Evolutionary conservation across 805 yeast genomes (phyloP).

Genomic region (Metschnikowia noctiluminum): DNA sequence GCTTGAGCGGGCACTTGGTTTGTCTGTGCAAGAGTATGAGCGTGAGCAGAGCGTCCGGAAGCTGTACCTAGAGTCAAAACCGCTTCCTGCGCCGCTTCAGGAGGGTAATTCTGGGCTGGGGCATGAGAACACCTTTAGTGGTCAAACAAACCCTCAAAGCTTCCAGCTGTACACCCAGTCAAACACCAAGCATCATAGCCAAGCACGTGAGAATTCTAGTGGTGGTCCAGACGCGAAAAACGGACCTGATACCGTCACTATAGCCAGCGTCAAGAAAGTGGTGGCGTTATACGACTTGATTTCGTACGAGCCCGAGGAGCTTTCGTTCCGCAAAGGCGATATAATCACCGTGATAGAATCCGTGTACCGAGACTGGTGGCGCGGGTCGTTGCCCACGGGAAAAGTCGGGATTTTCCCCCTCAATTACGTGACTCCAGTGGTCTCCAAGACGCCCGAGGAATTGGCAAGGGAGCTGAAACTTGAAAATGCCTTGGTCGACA

Average conservation of each 20-base stretch:
- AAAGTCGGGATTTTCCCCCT: slow-evolving; percentile 85
- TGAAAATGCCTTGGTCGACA: slow-evolving; percentile 53
- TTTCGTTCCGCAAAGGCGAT: slow-evolving; percentile 85
- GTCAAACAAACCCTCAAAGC: too few relatives aligned
- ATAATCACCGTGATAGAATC: slow-evolving; percentile 81
- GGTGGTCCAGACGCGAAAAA: neutral
- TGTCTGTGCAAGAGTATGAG: slow-evolving; percentile 65
- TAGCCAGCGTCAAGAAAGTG: slow-evolving; percentile 58
- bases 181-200: neutral
- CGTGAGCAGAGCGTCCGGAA: slow-evolving; percentile 32
- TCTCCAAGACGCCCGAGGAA: slow-evolving; percentile 63
- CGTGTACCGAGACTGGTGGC: slow-evolving; percentile 94
- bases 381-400: slow-evolving; percentile 76
- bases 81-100: slow-evolving; percentile 30
- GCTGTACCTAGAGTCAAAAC: slow-evolving; percentile 28
- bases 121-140: too few relatives aligned
- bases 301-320: slow-evolving; percentile 79
- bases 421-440: slow-evolving; percentile 81
- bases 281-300: slow-evolving; percentile 80
- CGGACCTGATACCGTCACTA: slow-evolving; percentile 25
- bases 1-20: slow-evolving; percentile 66
- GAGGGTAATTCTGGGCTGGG: neutral
- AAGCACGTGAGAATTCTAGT: neutral
- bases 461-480: slow-evolving; percentile 44
- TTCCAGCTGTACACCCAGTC: too few relatives aligned